Conservation (phyloP, 2,329 filamentous ascomycete genomes). For the Myotisia sp. region DNA sequence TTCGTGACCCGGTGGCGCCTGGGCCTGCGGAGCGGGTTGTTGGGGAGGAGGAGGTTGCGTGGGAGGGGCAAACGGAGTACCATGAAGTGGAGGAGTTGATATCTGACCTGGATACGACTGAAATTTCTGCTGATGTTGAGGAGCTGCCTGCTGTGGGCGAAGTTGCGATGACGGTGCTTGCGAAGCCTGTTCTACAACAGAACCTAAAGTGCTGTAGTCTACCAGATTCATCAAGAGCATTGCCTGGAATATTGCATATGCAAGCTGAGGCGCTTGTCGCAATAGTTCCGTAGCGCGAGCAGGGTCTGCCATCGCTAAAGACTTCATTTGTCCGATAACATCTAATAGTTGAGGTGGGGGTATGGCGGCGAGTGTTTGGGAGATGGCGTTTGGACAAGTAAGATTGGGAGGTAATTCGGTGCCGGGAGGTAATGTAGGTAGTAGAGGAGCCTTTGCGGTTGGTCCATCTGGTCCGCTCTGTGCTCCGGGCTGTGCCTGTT, state of each 20-base stretch:
- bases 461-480: constrained; percentile 27
- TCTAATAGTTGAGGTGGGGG: constrained; percentile 82
- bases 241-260: constrained; percentile 90
- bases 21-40: constrained; percentile 27
- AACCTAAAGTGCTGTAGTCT: constrained; percentile 65
- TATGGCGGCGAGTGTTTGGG: constrained; percentile 72
- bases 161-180: constrained; percentile 26
- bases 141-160: constrained; percentile 25
- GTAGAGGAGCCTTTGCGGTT: constrained; percentile 34
- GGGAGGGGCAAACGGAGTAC: constrained; percentile 27
- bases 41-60: constrained; percentile 28
- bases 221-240: constrained; percentile 86
- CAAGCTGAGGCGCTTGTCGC: constrained; percentile 75
- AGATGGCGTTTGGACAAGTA: constrained; percentile 79
- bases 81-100: constrained; percentile 38
- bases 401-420: constrained; percentile 71
- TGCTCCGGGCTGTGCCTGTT: constrained; percentile 19
- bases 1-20: constrained; percentile 46
- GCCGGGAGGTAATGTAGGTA: constrained; percentile 73
- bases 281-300: constrained; percentile 73
- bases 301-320: constrained; percentile 67
- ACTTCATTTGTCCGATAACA: constrained; percentile 88
- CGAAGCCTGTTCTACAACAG: constrained; percentile 55
- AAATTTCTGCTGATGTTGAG: constrained; percentile 24
- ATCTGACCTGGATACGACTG: constrained; percentile 33